These are phyloP conservation scores for Laguncularia racemosa DNA, from an alignment of 345 rosid species.

Conservation along the genomic window DNA sequence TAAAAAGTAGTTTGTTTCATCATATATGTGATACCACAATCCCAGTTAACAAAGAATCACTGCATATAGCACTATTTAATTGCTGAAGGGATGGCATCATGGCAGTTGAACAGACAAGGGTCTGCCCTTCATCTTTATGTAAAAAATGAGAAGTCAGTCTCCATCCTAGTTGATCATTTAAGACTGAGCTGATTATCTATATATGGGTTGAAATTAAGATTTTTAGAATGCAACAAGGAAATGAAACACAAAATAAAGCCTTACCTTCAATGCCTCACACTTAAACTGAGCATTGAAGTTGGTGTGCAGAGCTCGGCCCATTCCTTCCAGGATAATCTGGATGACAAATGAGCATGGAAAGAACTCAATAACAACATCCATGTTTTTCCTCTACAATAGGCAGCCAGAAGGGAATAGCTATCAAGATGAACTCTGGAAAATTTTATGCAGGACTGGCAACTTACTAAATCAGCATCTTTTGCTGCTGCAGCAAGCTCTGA, in stretches of 20 bases:
- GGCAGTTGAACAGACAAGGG: too few species aligned
- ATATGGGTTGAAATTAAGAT: neutral
- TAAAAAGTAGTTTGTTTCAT: too few species aligned
- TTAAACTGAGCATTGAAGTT: conserved; percentile 74
- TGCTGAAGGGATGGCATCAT: too few species aligned
- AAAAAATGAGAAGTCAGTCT: too few species aligned
- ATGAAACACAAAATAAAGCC: neutral
- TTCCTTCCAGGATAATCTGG: conserved; percentile 93
- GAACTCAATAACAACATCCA: neutral
- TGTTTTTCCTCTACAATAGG: neutral
- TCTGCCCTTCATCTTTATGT: neutral
- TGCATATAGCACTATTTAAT: too few species aligned
- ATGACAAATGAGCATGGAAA: neutral
- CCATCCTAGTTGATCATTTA: too few species aligned
- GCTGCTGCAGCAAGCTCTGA: conserved; percentile 97
- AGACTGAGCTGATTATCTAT: too few species aligned
- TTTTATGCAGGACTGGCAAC: conserved; percentile 6
- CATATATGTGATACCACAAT: too few species aligned
- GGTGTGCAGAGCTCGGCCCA: conserved; percentile 97
- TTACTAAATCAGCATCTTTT: conserved; percentile 91
- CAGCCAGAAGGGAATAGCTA: too few species aligned
- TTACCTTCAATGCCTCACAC: conserved; percentile 88
- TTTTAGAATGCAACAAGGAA: neutral
- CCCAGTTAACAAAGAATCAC: too few species aligned
- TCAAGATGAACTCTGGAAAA: too few species aligned